phyloP scores from a whole-genome alignment of 2,329 filamentous ascomycete species.

The Sclerotinia nivalis region DNA sequence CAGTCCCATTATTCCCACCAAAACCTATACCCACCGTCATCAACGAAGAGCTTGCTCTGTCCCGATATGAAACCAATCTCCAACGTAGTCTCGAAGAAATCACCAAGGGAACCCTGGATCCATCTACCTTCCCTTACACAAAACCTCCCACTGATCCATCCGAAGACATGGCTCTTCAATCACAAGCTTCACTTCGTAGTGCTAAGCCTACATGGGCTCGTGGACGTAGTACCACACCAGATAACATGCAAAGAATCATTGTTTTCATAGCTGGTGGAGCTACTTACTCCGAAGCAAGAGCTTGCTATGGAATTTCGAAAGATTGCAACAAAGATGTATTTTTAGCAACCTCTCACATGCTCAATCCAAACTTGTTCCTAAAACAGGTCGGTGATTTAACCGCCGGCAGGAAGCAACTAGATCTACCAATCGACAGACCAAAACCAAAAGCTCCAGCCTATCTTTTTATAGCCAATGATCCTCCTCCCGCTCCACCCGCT shows the following conservation, averaged over 20 bases:
- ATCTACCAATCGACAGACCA: slow-evolving; percentile 78
- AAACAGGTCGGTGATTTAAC: slow-evolving; percentile 80
- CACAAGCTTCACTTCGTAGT: slow-evolving; percentile 77
- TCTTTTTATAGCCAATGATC: slow-evolving; percentile 73
- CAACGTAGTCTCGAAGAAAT: slow-evolving; percentile 81
- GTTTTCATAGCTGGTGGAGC: slow-evolving; percentile 95
- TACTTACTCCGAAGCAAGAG: slow-evolving; percentile 85
- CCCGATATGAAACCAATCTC: slow-evolving; percentile 78
- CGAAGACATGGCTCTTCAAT: slow-evolving; percentile 55
- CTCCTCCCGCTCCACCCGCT: slow-evolving; percentile 48
- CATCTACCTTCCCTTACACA: slow-evolving; percentile 68
- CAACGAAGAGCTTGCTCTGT: slow-evolving; percentile 80
- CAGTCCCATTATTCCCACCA: slow-evolving; percentile 68
- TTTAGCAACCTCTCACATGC: slow-evolving; percentile 88
- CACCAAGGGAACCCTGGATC: slow-evolving; percentile 66
- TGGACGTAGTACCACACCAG: slow-evolving; percentile 68
- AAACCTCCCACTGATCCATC: slow-evolving; percentile 66
- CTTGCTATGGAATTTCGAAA: slow-evolving; percentile 83
- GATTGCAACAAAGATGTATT: slow-evolving; percentile 78
- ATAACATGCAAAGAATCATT: slow-evolving; percentile 87
- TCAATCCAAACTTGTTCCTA: slow-evolving; percentile 79
- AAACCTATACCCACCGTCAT: slow-evolving; percentile 58
- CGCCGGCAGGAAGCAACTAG: slow-evolving; percentile 70
- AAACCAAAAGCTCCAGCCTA: slow-evolving; percentile 81
- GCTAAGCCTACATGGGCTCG: slow-evolving; percentile 96